These are phyloP conservation scores for Bassia scoparia DNA, from an alignment of 148 eudicot species.

Conservation along the genomic window DNA sequence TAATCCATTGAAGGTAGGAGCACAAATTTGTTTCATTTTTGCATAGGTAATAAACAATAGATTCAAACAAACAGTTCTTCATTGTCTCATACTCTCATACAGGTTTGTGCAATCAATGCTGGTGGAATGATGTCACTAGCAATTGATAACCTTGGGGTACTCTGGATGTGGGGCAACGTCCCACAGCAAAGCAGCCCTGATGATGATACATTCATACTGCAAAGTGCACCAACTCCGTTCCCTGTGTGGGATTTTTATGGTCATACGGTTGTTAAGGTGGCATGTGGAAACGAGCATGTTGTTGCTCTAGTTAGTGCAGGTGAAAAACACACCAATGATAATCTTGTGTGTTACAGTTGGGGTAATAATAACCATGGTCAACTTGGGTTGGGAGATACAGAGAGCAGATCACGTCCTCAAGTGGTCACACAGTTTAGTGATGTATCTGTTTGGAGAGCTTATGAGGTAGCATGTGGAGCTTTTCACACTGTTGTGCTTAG, in stretches of 20 bases:
- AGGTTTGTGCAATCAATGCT: constrained; percentile 69
- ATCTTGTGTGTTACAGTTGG: constrained; percentile 78
- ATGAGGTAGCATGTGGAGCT: constrained; percentile 78
- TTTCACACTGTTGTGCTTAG: constrained; percentile 70
- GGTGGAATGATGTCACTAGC: constrained; percentile 96
- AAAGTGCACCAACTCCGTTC: constrained; percentile 41
- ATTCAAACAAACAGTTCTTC: constrained; percentile 4
- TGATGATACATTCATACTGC: constrained; percentile 35
- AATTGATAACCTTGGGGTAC: constrained; percentile 61
- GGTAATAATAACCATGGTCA: constrained; percentile 80
- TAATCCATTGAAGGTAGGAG: constrained; percentile 48
- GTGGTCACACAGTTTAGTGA: constrained; percentile 39
- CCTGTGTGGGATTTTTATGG: constrained; percentile 68
- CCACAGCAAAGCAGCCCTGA: constrained; percentile 48
- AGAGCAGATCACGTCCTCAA: constrained; percentile 52
- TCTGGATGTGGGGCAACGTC: constrained; percentile 92
- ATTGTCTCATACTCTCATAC: background rate
- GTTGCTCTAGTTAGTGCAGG: constrained; percentile 72
- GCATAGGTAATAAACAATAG: background rate
- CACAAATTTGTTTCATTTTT: background rate
- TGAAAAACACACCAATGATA: constrained; percentile 47
- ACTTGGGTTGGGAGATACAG: constrained; percentile 73
- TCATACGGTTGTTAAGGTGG: constrained; percentile 81
- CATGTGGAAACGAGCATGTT: constrained; percentile 88
- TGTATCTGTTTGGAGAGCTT: constrained; percentile 51